Evolutionary conservation across 768 basidiomycete genomes (phyloP).

Genomic region (Suillus americanus): DNA sequence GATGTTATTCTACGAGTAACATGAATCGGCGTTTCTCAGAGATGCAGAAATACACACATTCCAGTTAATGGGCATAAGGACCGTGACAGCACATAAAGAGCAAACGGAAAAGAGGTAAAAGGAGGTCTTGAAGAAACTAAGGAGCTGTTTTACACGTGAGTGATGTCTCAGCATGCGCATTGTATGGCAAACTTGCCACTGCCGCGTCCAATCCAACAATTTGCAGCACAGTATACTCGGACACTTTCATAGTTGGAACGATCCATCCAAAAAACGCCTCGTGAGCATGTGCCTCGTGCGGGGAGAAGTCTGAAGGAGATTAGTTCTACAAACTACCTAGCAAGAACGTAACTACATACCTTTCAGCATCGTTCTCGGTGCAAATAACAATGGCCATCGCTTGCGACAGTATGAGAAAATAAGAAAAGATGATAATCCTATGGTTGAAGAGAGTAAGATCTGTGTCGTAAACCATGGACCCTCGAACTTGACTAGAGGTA

Average conservation of each 20-base stretch:
- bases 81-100: conserved; percentile 73
- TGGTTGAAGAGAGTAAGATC: conserved; percentile 67
- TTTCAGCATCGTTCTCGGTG: conserved; percentile 92
- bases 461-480: conserved; percentile 98
- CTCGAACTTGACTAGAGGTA: conserved; percentile 65
- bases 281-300: conserved; percentile 88
- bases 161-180: neutral
- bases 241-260: conserved; percentile 84
- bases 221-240: conserved; percentile 91
- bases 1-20: conserved; percentile 58
- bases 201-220: conserved; percentile 97
- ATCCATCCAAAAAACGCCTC: conserved; percentile 95
- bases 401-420: conserved; percentile 88
- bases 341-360: conserved; percentile 46
- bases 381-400: conserved; percentile 87
- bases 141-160: conserved; percentile 51
- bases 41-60: conserved; percentile 54
- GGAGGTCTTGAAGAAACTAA: conserved; percentile 94
- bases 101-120: conserved; percentile 90
- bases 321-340: conserved; percentile 2
- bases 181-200: conserved; percentile 60
- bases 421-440: conserved; percentile 81
- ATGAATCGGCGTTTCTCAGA: conserved; percentile 5
- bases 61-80: conserved; percentile 96
- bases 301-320: conserved; percentile 74